phyloP scores from a whole-genome alignment of 371 early-diverging fungal genomes.

The Rhizomucor pusillus region DNA sequence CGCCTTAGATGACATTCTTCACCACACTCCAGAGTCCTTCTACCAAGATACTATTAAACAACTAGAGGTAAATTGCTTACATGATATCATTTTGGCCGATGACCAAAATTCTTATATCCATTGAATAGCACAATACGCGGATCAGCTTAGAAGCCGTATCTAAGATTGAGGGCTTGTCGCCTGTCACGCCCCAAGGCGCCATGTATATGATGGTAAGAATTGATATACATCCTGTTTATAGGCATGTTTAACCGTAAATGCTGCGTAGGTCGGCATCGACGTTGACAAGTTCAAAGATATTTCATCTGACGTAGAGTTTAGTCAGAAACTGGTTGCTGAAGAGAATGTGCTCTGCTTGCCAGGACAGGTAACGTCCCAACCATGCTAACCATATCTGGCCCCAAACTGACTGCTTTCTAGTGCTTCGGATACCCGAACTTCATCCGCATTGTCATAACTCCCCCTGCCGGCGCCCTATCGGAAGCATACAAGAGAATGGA shows the following conservation, averaged over 20 bases:
- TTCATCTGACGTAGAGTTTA: conserved; percentile 75
- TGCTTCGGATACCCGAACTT: conserved; percentile 82
- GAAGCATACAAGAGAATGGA: conserved; percentile 78
- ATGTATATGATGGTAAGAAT: conserved; percentile 86
- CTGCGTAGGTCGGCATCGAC: conserved; percentile 56
- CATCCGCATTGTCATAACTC: conserved; percentile 80
- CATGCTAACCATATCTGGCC: not conserved
- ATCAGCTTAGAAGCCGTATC: conserved; percentile 58
- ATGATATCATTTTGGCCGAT: not conserved
- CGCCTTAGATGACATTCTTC: conserved; percentile 78
- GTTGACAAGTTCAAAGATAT: conserved; percentile 73
- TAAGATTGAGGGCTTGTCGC: conserved; percentile 71
- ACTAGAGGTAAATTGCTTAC: conserved; percentile 48
- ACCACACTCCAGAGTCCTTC: conserved; percentile 66
- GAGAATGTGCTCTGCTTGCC: conserved; percentile 87
- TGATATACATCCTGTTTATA: not conserved
- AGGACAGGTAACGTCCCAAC: conserved; percentile 56
- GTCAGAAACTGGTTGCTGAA: conserved; percentile 78
- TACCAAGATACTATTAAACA: conserved; percentile 66
- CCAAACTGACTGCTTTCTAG: conserved; percentile 23
- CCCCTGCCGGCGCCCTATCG: conserved; percentile 68
- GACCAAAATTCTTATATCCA: not conserved
- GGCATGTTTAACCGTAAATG: not conserved
- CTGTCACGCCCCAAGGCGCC: conserved; percentile 87
- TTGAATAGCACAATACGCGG: conserved; percentile 59